A percentile compares a stretch with the other conserved stretches of the same genome.
These are phyloP conservation scores for Yarrowia alimentaria DNA, from an alignment of 805 yeast species.

Conservation along the genomic window DNA sequence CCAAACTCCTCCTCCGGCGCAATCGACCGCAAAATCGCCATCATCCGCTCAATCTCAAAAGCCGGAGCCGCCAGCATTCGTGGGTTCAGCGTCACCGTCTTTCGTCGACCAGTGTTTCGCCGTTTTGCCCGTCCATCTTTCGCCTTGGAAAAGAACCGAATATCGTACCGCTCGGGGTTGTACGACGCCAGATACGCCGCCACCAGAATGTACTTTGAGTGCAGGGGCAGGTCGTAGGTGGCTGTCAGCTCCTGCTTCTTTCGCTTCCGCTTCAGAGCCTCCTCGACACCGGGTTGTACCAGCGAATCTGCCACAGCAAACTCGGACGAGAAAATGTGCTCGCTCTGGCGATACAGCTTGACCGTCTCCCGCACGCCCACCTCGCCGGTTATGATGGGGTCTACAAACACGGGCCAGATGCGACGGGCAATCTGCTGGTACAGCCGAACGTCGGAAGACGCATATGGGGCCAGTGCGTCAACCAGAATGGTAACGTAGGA, in stretches of 20 bases:
- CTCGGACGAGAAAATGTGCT: constrained; percentile 35
- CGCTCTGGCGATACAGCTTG: constrained; percentile 33
- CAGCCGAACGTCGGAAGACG: constrained; percentile 46
- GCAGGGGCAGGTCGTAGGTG: constrained; percentile 51
- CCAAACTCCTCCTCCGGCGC: constrained; percentile 45
- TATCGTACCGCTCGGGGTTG: constrained; percentile 66
- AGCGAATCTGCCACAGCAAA: constrained; percentile 31
- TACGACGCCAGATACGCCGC: constrained; percentile 84
- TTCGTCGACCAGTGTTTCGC: constrained; percentile 45
- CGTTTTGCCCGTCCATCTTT: constrained; percentile 46
- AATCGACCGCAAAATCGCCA: constrained; percentile 76
- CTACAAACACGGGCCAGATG: constrained; percentile 40
- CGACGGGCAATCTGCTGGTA: constrained; percentile 34
- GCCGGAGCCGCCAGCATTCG: constrained; percentile 66
- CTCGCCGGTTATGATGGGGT: constrained; percentile 32
- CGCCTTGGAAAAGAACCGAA: constrained; percentile 64
- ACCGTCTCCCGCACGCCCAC: constrained; percentile 31
- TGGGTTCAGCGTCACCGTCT: constrained; percentile 53
- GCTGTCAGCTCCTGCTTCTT: constrained; percentile 31
- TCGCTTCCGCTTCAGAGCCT: constrained; percentile 28
- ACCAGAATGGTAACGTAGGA: constrained; percentile 46
- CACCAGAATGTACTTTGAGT: constrained; percentile 68
- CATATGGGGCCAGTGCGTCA: constrained; percentile 46
- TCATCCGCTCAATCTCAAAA: constrained; percentile 73
- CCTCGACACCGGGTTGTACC: constrained; percentile 29